Evolutionary conservation across 768 basidiomycete species (phyloP).

Genomic region (Tricholoma terreum): DNA sequence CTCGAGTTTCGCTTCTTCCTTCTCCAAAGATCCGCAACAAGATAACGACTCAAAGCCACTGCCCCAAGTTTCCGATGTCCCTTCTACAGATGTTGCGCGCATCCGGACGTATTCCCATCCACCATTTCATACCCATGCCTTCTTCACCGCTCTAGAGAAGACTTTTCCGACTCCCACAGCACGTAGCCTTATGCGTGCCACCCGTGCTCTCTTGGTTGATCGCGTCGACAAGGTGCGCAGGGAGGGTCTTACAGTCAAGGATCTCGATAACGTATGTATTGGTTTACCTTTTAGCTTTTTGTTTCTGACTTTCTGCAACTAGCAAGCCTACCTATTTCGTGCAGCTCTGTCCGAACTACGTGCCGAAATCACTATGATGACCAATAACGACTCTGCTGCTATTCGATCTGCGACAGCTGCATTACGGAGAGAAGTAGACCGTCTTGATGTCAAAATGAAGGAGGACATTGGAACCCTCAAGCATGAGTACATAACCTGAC

Average conservation of each 20-base stretch:
- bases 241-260: constrained; percentile 72
- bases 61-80: constrained; percentile 13
- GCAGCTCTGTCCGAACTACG: constrained; percentile 90
- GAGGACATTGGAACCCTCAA: constrained; percentile 86
- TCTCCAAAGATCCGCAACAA: constrained; percentile 9
- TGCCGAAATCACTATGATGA: constrained; percentile 77
- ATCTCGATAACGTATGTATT: constrained; percentile 73
- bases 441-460: constrained; percentile 86
- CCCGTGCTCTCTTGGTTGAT: constrained; percentile 75
- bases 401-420: constrained; percentile 74
- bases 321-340: constrained; percentile 96
- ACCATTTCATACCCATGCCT: constrained; percentile 81
- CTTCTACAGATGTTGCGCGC: constrained; percentile 17
- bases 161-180: constrained; percentile 74
- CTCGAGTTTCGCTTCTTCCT: constrained; percentile 9
- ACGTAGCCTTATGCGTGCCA: constrained; percentile 79
- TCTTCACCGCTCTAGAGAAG: constrained; percentile 67
- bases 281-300: not conserved
- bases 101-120: constrained; percentile 54
- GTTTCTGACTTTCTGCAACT: constrained; percentile 4
- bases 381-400: constrained; percentile 81
- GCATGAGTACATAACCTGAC: constrained; percentile 71
- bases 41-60: constrained; percentile 4
- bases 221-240: constrained; percentile 66
- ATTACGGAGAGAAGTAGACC: constrained; percentile 83